Base-by-base conservation (phyloP, 495 filamentous ascomycete species). In the Aspergillus asperescens region DNA sequence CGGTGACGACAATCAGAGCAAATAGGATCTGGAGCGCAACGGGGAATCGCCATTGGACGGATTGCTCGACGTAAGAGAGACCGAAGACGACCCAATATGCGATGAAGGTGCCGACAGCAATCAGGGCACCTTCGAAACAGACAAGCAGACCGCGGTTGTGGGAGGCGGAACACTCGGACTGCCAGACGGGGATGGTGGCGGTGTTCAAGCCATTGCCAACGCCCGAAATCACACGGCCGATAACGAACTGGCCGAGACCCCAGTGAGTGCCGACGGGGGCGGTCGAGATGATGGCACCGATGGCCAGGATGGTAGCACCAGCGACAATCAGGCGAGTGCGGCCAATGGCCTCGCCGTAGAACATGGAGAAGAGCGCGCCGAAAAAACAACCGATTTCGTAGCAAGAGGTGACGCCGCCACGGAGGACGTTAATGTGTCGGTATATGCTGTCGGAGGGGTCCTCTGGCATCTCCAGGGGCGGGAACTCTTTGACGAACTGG, bases 41-140 rank as follows among this genome's bases (percentile, higher is more conserved):
- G 7, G 87, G 87, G 71, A 90, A 79, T 8, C 78, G 72, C 85
- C 84, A 88, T 12, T 64, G 60, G 27, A 66, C 60, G 10, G 62
- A 66, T 28, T 25, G 42, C n/a, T 65, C 25, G 43, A 67, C 68
- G 60, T 86, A 91, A 7, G 79, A 81, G 25, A 84, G 77, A 38
- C 87, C 88, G 55, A 87, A 92, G 58, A 90, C 86, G 50, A 92
- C 76, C 88, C 88, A 92, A 72, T 91, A 91, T 22, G 86, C 86
- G 23, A 90, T 82, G 35, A 89, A 68, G 46, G 70, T 73, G 82
- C 88, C 88, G 57, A 90, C 86, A 20, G 87, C 87, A 52, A 90
- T 89, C 50, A 82, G 77, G 37, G 80, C 83, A 58, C 88, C 88
- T 64, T 90, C 86, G 60, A 91, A 87, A 67, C 87, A 90, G 62